Percentiles rank a stretch among this genome's conserved stretches.
phyloP scores from a whole-genome alignment of 2,329 filamentous ascomycete genomes.

The Hirsutella minnesotensis region DNA sequence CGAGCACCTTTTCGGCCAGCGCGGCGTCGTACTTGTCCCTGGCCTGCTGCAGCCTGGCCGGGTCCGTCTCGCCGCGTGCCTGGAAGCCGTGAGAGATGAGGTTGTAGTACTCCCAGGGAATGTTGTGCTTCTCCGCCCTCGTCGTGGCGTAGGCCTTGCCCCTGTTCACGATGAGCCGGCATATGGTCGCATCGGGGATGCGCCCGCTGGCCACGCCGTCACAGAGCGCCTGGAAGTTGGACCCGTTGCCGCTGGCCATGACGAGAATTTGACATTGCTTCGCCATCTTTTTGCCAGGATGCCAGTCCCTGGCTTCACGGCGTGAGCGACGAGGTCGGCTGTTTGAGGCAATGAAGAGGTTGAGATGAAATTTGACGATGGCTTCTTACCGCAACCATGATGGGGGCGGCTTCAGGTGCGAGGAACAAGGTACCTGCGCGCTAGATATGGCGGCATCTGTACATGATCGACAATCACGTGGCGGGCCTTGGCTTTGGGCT shows the following conservation, averaged over 20 bases:
- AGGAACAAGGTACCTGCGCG: no score
- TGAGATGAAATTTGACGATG: no score
- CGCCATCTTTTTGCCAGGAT: background rate
- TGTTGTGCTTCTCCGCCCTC: constrained; percentile 18
- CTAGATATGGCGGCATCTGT: no score
- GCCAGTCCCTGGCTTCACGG: background rate
- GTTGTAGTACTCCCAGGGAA: constrained; percentile 73
- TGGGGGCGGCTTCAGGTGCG: no score
- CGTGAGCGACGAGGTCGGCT: no score
- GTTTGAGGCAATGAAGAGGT: no score
- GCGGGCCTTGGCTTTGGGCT: no score
- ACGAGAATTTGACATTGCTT: constrained; percentile 45
- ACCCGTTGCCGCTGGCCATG: constrained; percentile 62
- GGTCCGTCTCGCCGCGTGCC: constrained; percentile 44
- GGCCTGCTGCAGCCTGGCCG: constrained; percentile 39
- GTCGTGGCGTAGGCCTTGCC: constrained; percentile 31
- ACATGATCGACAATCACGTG: no score
- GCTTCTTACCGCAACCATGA: no score
- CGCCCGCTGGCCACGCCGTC: constrained; percentile 28
- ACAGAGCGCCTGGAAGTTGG: constrained; percentile 67
- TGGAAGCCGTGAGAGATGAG: constrained; percentile 59
- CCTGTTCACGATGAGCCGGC: constrained; percentile 37
- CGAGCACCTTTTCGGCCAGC: constrained; percentile 55
- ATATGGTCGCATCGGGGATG: constrained; percentile 30
- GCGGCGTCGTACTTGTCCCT: constrained; percentile 64